Base-by-base conservation (phyloP, 2,329 filamentous ascomycete genomes). In the Colletotrichum tropicicola region DNA sequence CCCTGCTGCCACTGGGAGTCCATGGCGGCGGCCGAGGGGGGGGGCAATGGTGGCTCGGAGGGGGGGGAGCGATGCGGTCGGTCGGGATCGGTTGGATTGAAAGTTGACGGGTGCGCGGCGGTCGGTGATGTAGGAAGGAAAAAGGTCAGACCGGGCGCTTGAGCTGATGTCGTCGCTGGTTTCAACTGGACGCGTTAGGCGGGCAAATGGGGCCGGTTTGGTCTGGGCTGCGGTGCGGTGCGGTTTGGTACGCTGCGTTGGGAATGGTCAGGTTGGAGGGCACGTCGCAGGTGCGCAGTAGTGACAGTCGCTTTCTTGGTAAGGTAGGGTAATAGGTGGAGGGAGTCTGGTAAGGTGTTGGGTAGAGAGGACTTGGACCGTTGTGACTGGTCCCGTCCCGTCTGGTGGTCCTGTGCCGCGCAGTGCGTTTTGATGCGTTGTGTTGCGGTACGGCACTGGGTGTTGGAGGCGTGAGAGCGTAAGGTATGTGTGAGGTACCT, bases 1-100 rank as follows among this genome's bases (percentile, higher is more conserved):
- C 85, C 78, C 80, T 89, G 87, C 82, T 90, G 81, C 80, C 72
- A 71, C 70, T 73, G 75, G 59, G 78, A 78, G 76, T 86, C 83
- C 83, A 86, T 86, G 73, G 75, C 73, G 74, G 72, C 70, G 21
- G 32, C 66, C n/a, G n/a, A n/a, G n/a, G n/a, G n/a, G 68, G 53
- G 60, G 55, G 47, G 59, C 58, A 48, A 64, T 61, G 67, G 57
- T 51, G 62, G 37, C 55, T 49, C 37, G 57, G 54, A 43, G 45
- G 64, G 47, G 27, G 61, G 49, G 17, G 47, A 45, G 28, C 25
- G 51, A 61, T 39, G 28, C 45, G 49, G 51, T 67, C 54, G 56
- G 25, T 47, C 59, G 39, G 35, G 8, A 35, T 49, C 48, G 37
- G 49, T 37, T 65, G 48, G 41, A 47, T 49, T 48, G 49, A 25